A percentile compares a stretch with the other conserved stretches of the same genome.
phyloP scores from a whole-genome alignment of 2,329 filamentous ascomycete genomes.

The Emmonsia crescens region DNA sequence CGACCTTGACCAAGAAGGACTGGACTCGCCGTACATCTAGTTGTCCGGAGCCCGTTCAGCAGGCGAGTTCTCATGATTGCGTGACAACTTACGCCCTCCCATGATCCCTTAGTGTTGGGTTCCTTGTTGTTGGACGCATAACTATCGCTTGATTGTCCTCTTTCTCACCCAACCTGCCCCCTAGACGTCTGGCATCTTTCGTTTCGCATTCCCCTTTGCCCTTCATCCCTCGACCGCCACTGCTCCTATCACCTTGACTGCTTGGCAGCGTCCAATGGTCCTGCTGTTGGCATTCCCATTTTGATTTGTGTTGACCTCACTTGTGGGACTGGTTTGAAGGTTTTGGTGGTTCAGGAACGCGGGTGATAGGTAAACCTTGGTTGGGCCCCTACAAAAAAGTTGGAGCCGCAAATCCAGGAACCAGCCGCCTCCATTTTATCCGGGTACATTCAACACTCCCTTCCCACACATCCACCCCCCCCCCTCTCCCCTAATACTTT shows the following conservation, averaged over 20 bases:
- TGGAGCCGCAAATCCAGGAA: constrained; percentile 1
- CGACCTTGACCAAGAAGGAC: background rate
- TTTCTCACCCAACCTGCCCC: background rate
- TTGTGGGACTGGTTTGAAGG: background rate
- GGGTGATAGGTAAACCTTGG: background rate
- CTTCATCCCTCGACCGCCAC: background rate
- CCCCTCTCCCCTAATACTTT: background rate
- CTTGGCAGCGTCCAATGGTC: background rate
- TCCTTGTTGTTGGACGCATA: background rate
- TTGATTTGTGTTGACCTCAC: background rate
- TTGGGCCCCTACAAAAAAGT: background rate
- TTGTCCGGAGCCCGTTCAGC: background rate
- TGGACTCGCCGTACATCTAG: background rate
- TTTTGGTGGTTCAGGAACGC: constrained; percentile 1
- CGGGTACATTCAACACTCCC: background rate
- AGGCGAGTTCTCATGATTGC: background rate
- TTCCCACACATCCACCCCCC: background rate
- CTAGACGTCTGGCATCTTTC: background rate
- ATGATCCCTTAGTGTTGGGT: background rate
- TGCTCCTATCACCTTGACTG: background rate
- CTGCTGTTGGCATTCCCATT: background rate
- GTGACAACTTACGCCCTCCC: background rate
- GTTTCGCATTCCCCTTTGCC: background rate
- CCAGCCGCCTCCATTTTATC: background rate
- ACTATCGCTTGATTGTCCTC: background rate